These are phyloP conservation scores for Monilinia fructigena DNA, from an alignment of 2,329 filamentous ascomycete genomes.

Conservation along the genomic window DNA sequence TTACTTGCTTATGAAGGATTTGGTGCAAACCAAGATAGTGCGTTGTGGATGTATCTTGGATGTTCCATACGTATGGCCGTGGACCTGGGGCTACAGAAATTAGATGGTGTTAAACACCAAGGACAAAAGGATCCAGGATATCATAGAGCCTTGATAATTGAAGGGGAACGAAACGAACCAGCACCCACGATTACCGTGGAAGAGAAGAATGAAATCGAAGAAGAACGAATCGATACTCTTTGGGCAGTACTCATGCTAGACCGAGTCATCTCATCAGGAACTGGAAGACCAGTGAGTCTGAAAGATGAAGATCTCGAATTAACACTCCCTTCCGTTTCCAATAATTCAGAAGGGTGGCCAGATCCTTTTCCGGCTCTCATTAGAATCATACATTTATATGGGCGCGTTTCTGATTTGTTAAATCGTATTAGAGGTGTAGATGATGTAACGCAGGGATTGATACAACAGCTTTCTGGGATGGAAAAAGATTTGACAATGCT, in stretches of 20 bases:
- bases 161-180: constrained; percentile 45
- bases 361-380: constrained; percentile 77
- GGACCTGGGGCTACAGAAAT: constrained; percentile 77
- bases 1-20: constrained; percentile 88
- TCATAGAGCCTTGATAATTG: constrained; percentile 43
- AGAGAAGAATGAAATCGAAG: constrained; percentile 65
- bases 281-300: constrained; percentile 78
- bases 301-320: constrained; percentile 84
- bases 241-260: constrained; percentile 90
- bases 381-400: constrained; percentile 82
- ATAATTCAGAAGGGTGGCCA: constrained; percentile 57
- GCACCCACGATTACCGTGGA: constrained; percentile 43
- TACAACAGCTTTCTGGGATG: constrained; percentile 71
- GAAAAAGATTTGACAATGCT: constrained; percentile 72
- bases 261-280: constrained; percentile 82
- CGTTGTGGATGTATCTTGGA: constrained; percentile 90
- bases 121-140: constrained; percentile 41
- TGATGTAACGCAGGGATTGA: constrained; percentile 72
- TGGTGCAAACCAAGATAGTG: constrained; percentile 82
- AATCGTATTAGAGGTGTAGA: constrained; percentile 75
- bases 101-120: constrained; percentile 65
- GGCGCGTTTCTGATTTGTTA: constrained; percentile 77
- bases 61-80: constrained; percentile 82
- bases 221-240: constrained; percentile 82
- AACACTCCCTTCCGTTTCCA: constrained; percentile 59